phyloP scores from a whole-genome alignment of 176 grass and related monocot genomes.

The Cenchrus americanus region DNA sequence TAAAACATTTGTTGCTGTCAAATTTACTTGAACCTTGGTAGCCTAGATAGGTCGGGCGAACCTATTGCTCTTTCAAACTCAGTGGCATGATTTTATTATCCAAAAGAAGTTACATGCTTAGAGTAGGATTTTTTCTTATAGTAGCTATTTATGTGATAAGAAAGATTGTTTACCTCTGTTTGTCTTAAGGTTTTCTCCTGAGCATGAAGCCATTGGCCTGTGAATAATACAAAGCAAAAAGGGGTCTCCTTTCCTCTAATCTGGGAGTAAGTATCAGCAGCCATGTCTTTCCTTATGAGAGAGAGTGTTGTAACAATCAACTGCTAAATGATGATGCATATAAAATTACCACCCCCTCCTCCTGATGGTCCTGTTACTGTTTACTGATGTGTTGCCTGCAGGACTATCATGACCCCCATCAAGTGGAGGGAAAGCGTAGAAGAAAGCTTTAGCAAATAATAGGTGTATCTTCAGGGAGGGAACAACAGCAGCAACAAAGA shows the following conservation, averaged over 20 bases:
- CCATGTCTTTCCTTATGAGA: background rate
- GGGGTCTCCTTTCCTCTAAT: slow-evolving; percentile 41
- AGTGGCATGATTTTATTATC: background rate
- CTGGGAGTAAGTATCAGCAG: slow-evolving; percentile 40
- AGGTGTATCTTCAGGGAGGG: slow-evolving; percentile 38
- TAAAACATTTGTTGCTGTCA: background rate
- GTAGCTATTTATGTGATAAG: background rate
- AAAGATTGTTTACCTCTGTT: background rate
- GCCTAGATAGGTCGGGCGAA: background rate
- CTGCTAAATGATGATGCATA: background rate
- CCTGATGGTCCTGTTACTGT: slow-evolving; percentile 48
- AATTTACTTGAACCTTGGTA: background rate
- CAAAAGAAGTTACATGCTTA: background rate
- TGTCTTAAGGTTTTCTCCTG: slow-evolving; percentile 65
- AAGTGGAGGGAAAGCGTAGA: slow-evolving; percentile 38
- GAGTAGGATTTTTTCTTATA: background rate
- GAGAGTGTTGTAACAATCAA: background rate
- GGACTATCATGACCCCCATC: slow-evolving; percentile 50
- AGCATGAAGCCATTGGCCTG: slow-evolving; percentile 78
- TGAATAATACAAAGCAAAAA: too few relatives aligned
- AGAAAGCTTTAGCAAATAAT: slow-evolving; percentile 44
- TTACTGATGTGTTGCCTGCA: slow-evolving; percentile 44
- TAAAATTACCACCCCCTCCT: slow-evolving; percentile 17
- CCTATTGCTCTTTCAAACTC: background rate
- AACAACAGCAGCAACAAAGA: slow-evolving; percentile 33